Conservation (phyloP, 306 rosid species). For the Castanea mollissima region DNA sequence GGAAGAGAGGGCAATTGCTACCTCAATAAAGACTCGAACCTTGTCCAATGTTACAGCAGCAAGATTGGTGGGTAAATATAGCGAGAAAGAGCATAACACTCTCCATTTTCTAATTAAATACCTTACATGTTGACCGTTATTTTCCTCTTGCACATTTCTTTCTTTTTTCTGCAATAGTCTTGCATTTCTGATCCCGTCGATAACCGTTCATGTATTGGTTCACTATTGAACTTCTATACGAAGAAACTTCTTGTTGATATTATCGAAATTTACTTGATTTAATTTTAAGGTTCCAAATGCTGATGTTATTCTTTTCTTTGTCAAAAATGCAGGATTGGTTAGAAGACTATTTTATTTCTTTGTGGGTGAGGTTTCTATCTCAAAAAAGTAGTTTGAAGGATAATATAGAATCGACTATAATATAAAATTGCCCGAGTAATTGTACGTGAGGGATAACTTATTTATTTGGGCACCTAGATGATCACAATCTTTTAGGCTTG, state of each 20-base stretch:
- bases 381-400: not conserved
- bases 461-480: too few species aligned
- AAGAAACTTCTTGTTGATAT: too few species aligned
- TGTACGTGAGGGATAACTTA: not conserved
- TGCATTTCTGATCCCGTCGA: too few species aligned
- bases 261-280: too few species aligned
- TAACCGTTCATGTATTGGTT: too few species aligned
- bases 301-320: too few species aligned
- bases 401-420: not conserved
- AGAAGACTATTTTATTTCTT: rapidly evolving
- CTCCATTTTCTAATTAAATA: not conserved
- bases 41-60: not conserved
- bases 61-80: not conserved
- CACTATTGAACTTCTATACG: too few species aligned
- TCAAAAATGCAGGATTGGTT: too few species aligned
- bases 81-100: not conserved
- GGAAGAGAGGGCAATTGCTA: not conserved
- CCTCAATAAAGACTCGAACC: not conserved
- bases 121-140: not conserved
- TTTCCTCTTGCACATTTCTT: not conserved
- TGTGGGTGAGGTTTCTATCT: not conserved
- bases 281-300: too few species aligned
- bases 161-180: too few species aligned
- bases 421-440: not conserved
- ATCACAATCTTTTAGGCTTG: too few species aligned